These are phyloP conservation scores for Litchi chinensis DNA, from an alignment of 345 rosid species.

Conservation along the genomic window DNA sequence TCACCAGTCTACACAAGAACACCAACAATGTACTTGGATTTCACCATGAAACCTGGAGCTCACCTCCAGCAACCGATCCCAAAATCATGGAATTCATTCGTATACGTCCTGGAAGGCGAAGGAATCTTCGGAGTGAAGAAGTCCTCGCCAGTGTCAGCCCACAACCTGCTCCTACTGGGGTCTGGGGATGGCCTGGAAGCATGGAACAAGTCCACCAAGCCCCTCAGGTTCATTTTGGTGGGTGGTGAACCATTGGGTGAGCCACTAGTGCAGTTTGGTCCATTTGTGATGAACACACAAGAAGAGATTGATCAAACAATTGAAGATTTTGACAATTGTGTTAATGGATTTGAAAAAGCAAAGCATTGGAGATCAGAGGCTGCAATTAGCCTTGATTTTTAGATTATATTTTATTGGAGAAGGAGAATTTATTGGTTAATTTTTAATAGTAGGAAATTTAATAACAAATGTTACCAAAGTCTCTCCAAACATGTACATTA, in stretches of 20 bases:
- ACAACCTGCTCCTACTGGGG: constrained; percentile 60
- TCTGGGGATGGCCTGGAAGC: constrained; percentile 67
- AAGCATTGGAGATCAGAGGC: constrained; percentile 74
- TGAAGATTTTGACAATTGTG: constrained; percentile 69
- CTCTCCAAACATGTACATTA: background rate
- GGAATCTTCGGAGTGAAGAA: constrained; percentile 56
- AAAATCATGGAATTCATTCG: constrained; percentile 66
- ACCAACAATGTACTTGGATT: constrained; percentile 93
- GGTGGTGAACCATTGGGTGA: constrained; percentile 83
- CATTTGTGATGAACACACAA: constrained; percentile 89
- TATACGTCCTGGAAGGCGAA: constrained; percentile 76
- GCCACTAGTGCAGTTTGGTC: constrained; percentile 75
- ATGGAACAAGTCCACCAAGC: constrained; percentile 65
- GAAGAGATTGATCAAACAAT: constrained; percentile 73
- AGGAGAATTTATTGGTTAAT: constrained; percentile 10
- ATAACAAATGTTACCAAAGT: background rate
- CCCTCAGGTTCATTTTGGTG: constrained; percentile 68
- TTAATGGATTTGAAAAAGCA: constrained; percentile 86
- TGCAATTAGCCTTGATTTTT: constrained; percentile 46
- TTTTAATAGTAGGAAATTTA: background rate
- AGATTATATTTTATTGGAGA: background rate
- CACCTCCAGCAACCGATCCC: constrained; percentile 68
- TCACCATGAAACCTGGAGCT: constrained; percentile 67
- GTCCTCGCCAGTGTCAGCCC: constrained; percentile 42
- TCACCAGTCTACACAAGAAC: constrained; percentile 81